Percentiles rank a stretch among this genome's conserved stretches.
phyloP scores from a whole-genome alignment of 768 basidiomycete species.

The Exsudoporus frostii region DNA sequence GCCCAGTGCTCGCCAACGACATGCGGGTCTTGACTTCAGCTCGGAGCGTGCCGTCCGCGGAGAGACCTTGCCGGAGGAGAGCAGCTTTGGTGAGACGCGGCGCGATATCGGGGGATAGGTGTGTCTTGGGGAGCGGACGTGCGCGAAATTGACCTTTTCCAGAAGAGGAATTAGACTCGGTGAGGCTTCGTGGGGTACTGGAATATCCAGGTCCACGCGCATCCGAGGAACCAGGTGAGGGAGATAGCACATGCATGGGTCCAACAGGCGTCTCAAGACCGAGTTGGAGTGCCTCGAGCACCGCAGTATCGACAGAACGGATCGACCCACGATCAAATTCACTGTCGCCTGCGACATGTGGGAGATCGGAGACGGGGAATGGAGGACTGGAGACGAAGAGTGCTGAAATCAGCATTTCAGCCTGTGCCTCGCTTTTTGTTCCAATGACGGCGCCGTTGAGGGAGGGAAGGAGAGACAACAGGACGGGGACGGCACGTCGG shows the following conservation, averaged over 20 bases:
- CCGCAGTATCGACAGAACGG: slow-evolving; percentile 45
- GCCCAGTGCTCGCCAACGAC: slow-evolving; percentile 34
- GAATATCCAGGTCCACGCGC: slow-evolving; percentile 21
- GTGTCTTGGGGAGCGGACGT: slow-evolving; percentile 61
- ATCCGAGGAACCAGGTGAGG: slow-evolving; percentile 23
- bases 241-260: slow-evolving; percentile 42
- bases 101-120: slow-evolving; percentile 60
- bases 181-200: slow-evolving; percentile 29
- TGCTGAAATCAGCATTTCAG: slow-evolving; percentile 74
- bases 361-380: slow-evolving; percentile 66
- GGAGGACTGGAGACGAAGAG: slow-evolving; percentile 83
- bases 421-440: slow-evolving; percentile 60
- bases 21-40: slow-evolving; percentile 23
- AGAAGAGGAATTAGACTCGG: slow-evolving; percentile 34
- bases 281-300: slow-evolving; percentile 42
- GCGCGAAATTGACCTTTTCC: slow-evolving; percentile 61
- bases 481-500: slow-evolving; percentile 75
- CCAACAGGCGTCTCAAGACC: slow-evolving; percentile 41
- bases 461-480: slow-evolving; percentile 70
- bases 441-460: slow-evolving; percentile 62
- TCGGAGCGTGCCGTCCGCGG: slow-evolving; percentile 35
- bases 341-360: slow-evolving; percentile 38
- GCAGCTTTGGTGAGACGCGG: slow-evolving; percentile 78
- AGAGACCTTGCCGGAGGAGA: slow-evolving; percentile 62
- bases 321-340: slow-evolving; percentile 36